Evolutionary conservation across 805 yeast genomes (phyloP), one percentile per base, ranked within the genome.

Genomic region (Nakazawaea sp.): DNA sequence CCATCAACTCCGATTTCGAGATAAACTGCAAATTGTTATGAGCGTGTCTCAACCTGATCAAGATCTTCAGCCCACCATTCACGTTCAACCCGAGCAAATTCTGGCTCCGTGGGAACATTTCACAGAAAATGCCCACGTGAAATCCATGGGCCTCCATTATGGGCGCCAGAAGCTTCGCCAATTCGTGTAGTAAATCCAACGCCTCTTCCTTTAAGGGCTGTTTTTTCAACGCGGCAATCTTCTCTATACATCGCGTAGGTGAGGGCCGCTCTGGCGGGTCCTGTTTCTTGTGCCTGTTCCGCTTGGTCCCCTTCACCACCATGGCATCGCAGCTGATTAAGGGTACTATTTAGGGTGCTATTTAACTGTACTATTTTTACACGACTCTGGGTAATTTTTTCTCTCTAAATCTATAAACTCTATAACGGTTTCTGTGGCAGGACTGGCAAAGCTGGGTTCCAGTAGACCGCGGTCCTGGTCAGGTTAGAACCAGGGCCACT

Each of bases 31-130:
- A 47, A 18, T 66, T 67, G 46, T 81, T 72, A 16, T 61, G 55
- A 5, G 77, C 73, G 21, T 71, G 69, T 40, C 97, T 64, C 25
- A 90, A 61, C 41, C 97, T 56, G 9, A 90, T 51, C 52, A 81
- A 68, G 15, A 90, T 77, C 53, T 81, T 82, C 42, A 62, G 62
- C 1, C 97, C 97, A 5, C 59, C 58, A 52, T 86, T 86, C 6
- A 87, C 87, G 55, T 90, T 90, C 45, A 88, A 59, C 0, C 97
- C 97, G 10, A 89, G 59, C 16, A 90, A 59, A 12, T 67, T 57
- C 2, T 70, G 63, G 49, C 73, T 66, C 43, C 71, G 78, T 3
- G 97, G 97, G 44, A 64, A 81, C 72, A 90, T 84, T 55, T 90
- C 97, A 44, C 82, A 73, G 12, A 90, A 55, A 0, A 70, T 60